A percentile compares a stretch with the other conserved stretches of the same genome.
Conservation (phyloP, 78 protist species). For the Tieghemostelium lacteum region DNA sequence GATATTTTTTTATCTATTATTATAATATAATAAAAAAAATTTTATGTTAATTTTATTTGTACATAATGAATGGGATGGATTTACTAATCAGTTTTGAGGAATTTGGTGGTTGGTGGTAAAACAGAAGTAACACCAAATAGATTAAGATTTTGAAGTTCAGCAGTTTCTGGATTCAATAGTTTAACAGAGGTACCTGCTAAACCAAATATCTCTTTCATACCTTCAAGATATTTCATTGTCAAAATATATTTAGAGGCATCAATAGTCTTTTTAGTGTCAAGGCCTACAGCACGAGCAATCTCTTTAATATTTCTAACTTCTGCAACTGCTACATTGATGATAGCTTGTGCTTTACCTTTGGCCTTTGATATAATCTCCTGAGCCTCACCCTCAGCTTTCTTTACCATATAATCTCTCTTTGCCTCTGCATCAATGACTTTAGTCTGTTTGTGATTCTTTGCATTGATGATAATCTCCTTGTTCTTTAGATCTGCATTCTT, state of each 20-base stretch:
- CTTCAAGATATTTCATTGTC: conserved; percentile 13
- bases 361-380: conserved; percentile 23
- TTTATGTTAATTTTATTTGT: too few relatives aligned
- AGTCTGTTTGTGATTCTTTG: conserved; percentile 16
- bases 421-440: conserved; percentile 20
- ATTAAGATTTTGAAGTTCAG: not conserved
- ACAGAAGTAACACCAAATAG: not conserved
- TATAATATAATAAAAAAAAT: too few relatives aligned
- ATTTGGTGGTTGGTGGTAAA: not conserved
- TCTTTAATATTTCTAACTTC: conserved; percentile 14
- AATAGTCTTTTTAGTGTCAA: not conserved
- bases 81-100: not conserved
- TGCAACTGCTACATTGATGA: not conserved
- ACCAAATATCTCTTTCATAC: not conserved
- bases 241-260: conserved; percentile 11
- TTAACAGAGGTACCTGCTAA: not conserved
- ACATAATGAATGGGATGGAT: too few relatives aligned
- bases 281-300: conserved; percentile 10
- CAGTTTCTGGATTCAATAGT: conserved; percentile 5
- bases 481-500: conserved; percentile 7
- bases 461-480: conserved; percentile 16
- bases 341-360: conserved; percentile 16
- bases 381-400: conserved; percentile 29
- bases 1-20: too few relatives aligned
- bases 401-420: conserved; percentile 8